Evolutionary conservation across 164 flowering plant species (phyloP), one percentile per base, ranked within the genome.

Genomic region (Dillenia turbinata): DNA sequence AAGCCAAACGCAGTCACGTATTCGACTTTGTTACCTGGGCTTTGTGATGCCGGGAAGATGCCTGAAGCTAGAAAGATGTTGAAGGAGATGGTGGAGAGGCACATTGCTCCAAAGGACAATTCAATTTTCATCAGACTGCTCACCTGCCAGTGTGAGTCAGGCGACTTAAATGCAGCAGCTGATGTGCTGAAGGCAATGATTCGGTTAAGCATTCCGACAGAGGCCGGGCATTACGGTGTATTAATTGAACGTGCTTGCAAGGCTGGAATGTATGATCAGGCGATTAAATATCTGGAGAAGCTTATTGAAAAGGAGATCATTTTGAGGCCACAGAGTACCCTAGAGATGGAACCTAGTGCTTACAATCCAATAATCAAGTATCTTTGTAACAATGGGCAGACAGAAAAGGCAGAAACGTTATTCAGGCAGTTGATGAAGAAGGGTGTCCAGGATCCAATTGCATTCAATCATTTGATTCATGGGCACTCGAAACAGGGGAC

Each of bases 161-260:
- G 90, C 13, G 66, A 86, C 56, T 54, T 94, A 68, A 83, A 84
- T 73, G 87, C 94, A 33, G 97, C 95, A 66, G 73, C 64, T 1
- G 85, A 83, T 62, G 95, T 94, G 62, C 83, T 94, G 5, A 79
- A 84, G 67, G 86, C 79, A 17, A 94, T 94, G 98, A 76, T 72
- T 54, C 69, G 79, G 57, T 66, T 89, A 75, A 83, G 85, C 58
- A 65, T 94, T 66, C 93, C 95, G 10, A 75, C 88, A 1, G 93
- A 91, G 70, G 80, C 93, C 9, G 85, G 95, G 13, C 98, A 94
- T 66, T 94, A 90, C 70, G 92, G 96, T n/a, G 50, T 91, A 52
- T 73, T 94, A 61, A 85, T 94, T 58, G 92, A 91, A 68, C 76
- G 69, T 59, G 79, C 77, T 56, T 91, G 97, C 78, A 85, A 79